These are phyloP conservation scores for Calonectria pseudoturangicola DNA, from an alignment of 2,329 filamentous ascomycete genomes.

Conservation along the genomic window DNA sequence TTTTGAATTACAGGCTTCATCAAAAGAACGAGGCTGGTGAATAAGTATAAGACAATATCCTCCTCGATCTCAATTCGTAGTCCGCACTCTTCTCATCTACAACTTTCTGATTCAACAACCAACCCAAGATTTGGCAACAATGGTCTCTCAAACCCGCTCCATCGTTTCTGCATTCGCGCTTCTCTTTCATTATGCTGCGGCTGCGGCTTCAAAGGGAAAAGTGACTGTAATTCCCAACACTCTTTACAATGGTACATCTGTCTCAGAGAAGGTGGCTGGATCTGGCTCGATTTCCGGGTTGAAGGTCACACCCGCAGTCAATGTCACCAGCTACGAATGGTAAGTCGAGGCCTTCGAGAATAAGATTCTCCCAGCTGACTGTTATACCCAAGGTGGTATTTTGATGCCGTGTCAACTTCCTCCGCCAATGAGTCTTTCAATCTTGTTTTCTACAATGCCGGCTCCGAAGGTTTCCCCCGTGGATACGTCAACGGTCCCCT, in stretches of 20 bases:
- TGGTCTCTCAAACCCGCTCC: not conserved
- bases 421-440: conserved; percentile 12
- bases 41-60: conserved; percentile 3
- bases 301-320: conserved; percentile 9
- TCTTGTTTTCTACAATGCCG: conserved; percentile 21
- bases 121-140: not conserved
- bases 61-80: not conserved
- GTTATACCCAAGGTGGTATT: conserved; percentile 5
- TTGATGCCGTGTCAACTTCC: conserved; percentile 12
- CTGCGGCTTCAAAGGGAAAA: not conserved
- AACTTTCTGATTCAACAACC: not conserved
- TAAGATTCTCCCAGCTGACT: not conserved
- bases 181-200: not conserved
- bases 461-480: not conserved
- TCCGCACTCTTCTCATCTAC: not conserved
- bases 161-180: not conserved
- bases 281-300: not conserved
- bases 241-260: not conserved
- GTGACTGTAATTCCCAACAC: not conserved
- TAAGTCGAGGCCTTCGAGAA: not conserved
- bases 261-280: conserved; percentile 20
- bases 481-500: conserved; percentile 7
- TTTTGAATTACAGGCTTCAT: not conserved
- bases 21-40: not conserved
- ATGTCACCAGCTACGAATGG: conserved; percentile 23